Evolutionary conservation across 345 rosid genomes (phyloP), one percentile per base, ranked within the genome.

Genomic region (Boechera divaricarpa): DNA sequence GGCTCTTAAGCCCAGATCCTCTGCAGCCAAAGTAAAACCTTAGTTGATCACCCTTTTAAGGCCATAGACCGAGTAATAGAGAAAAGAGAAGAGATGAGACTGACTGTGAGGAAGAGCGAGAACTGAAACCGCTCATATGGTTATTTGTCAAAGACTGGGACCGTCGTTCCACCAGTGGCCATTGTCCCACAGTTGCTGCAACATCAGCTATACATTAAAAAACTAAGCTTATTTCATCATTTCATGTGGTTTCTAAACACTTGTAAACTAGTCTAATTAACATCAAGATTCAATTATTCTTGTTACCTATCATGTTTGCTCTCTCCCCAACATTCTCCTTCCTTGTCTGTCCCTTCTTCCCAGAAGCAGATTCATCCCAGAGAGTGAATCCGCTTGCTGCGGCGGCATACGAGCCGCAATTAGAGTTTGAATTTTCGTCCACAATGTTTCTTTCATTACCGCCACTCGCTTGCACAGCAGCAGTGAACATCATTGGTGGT

Each of bases 321-420:
- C 81, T 83, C 62, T 84, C 89, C 26, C 76, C 85, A 11, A 58
- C 74, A 82, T 89, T 91, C 91, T 93, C 98, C 87, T 90, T 90
- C 93, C 92, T 88, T 82, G 90, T 82, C 96, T 91, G 85, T 91
- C 96, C 98, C 96, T 86, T 91, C 59, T 86, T 89, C 53, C 70
- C 82, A 0, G 79, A 75, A 3, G 72, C 80, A 80, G 96, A 86
- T 67, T 91, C 96, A 73, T 91, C 97, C 98, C 98, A 90, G 38
- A 93, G 65, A 55, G 87, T 80, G 82, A 96, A 90, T 10, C 97
- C 94, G 72, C 93, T 88, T 9, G 81, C 21, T 18, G 60, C 66
- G n/a, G 83, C 93, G 1, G 85, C 77, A 52, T 91, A 91, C 12
- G 96, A 91, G 81, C 91, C 91, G 85, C 97, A 83, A 33, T 55